These are phyloP conservation scores for Dalbergia cochinchinensis DNA, from an alignment of 306 rosid genomes.

Conservation along the genomic window DNA sequence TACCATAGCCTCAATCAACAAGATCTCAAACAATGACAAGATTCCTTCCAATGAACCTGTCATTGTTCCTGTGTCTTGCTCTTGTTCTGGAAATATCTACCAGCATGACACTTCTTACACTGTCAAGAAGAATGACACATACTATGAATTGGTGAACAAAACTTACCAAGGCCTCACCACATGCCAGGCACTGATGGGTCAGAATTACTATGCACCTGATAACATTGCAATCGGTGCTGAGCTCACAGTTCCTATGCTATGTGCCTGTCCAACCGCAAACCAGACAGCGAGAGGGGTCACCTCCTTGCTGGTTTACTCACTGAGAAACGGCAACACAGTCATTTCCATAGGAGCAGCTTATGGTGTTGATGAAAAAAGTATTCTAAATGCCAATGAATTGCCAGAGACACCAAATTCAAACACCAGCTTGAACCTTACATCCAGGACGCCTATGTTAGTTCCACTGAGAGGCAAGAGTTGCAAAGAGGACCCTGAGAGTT, in stretches of 20 bases:
- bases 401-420: conserved; percentile 1
- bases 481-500: conserved; percentile 44
- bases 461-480: conserved; percentile 56
- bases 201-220: conserved; percentile 52
- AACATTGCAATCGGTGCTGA: conserved; percentile 45
- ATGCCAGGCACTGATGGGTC: conserved; percentile 59
- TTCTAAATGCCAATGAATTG: conserved; percentile 55
- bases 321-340: conserved; percentile 40
- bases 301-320: conserved; percentile 50
- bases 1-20: conserved; percentile 58
- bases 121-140: conserved; percentile 26
- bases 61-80: conserved; percentile 60
- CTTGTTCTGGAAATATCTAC: conserved; percentile 63
- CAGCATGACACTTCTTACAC: conserved; percentile 56
- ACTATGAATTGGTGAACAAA: conserved; percentile 30
- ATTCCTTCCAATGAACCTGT: conserved; percentile 48
- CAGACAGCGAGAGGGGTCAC: conserved; percentile 53
- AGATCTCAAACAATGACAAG: conserved; percentile 40
- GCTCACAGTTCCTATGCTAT: conserved; percentile 55
- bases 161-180: conserved; percentile 66
- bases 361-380: conserved; percentile 51
- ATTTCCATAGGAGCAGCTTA: conserved; percentile 50
- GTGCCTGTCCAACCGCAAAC: conserved; percentile 62
- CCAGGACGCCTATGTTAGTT: conserved; percentile 54
- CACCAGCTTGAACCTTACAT: conserved; percentile 20